Percentiles rank a stretch among this genome's conserved stretches.
Conservation (phyloP, 2,329 filamentous ascomycete genomes). For the Diaporthe helianthi region DNA sequence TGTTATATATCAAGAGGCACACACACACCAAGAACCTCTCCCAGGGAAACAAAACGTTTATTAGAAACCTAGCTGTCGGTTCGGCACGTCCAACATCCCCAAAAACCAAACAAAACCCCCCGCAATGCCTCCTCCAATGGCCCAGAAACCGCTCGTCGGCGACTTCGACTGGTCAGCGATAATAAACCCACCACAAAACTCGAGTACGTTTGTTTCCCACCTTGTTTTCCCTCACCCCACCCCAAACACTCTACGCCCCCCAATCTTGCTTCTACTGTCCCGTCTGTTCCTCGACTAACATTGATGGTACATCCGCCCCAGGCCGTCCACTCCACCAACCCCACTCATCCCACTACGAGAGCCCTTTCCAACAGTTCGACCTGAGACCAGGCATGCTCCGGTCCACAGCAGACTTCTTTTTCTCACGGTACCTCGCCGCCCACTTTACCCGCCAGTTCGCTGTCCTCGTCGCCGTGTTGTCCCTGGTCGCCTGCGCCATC, state of each 20-base stretch:
- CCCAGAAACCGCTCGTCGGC: constrained; percentile 25
- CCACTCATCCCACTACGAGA: constrained; percentile 23
- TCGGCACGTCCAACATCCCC: neutral
- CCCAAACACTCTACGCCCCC: too few relatives aligned
- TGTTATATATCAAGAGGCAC: neutral
- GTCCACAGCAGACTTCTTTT: neutral
- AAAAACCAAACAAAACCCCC: neutral
- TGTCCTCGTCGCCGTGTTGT: neutral
- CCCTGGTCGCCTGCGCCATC: neutral
- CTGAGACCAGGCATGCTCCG: neutral
- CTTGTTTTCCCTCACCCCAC: too few relatives aligned
- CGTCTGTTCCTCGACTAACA: neutral
- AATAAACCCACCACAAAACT: constrained; percentile 7
- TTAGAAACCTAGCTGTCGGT: too few relatives aligned
- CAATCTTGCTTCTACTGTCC: neutral
- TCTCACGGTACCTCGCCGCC: neutral
- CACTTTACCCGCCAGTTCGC: neutral
- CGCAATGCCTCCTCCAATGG: constrained; percentile 18
- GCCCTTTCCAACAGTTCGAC: constrained; percentile 28
- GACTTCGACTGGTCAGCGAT: constrained; percentile 1
- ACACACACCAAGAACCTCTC: neutral
- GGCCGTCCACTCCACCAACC: constrained; percentile 9
- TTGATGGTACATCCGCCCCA: neutral
- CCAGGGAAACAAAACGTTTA: too few relatives aligned
- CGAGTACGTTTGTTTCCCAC: neutral